These are phyloP conservation scores for Trypanosoma congolense DNA, from an alignment of 208 protist species.

Conservation along the genomic window DNA sequence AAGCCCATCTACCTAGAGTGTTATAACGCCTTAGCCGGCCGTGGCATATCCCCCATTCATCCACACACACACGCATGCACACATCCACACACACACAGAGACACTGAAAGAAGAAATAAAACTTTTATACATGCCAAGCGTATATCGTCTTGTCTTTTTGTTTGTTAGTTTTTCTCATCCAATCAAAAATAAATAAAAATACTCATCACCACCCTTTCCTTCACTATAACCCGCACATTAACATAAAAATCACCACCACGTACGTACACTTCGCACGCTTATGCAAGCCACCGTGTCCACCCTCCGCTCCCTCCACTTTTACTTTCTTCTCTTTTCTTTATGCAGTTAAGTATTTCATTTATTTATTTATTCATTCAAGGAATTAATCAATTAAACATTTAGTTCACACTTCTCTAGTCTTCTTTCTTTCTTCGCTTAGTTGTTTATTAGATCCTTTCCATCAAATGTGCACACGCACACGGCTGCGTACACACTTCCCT, in stretches of 20 bases:
- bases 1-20: too few relatives aligned
- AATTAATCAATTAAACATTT: conserved; percentile 1
- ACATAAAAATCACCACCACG: neutral
- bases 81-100: neutral
- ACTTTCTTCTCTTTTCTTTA: conserved; percentile 6
- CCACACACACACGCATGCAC: conserved; percentile 2
- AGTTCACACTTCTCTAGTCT: conserved; percentile 5
- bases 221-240: too few relatives aligned
- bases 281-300: neutral
- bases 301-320: conserved; percentile 8
- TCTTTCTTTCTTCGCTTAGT: conserved; percentile 4
- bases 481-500: too few relatives aligned
- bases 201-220: too few relatives aligned
- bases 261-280: neutral
- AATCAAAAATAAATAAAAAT: too few relatives aligned
- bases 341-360: conserved; percentile 6
- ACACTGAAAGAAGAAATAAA: neutral
- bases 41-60: too few relatives aligned
- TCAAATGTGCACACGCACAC: too few relatives aligned
- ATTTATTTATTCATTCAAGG: conserved; percentile 1
- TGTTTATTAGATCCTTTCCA: too few relatives aligned
- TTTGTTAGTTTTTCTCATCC: too few relatives aligned
- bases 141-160: too few relatives aligned
- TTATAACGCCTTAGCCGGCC: too few relatives aligned
- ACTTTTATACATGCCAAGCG: too few relatives aligned